Conservation (phyloP, 2,329 filamentous ascomycete genomes). For the Nothophaeocryptopus gaeumannii region DNA sequence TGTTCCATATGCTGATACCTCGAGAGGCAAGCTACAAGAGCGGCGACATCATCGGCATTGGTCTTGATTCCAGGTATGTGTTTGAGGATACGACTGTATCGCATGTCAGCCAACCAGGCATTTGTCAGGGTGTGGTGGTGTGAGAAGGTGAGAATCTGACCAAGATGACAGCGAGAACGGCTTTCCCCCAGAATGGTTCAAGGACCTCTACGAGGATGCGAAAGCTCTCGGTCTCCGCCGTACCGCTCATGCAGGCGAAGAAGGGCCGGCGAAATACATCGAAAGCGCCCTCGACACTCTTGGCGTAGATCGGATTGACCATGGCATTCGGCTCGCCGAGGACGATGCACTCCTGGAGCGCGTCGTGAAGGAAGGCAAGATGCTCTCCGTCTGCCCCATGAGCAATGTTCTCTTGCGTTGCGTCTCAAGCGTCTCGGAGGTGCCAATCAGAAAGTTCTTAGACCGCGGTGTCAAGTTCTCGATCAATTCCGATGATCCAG, state of each 20-base stretch:
- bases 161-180: conserved; percentile 41
- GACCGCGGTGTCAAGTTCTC: conserved; percentile 65
- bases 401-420: conserved; percentile 67
- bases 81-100: too few relatives aligned
- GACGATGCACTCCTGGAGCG: conserved; percentile 58
- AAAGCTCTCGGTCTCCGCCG: conserved; percentile 53
- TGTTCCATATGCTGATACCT: neutral
- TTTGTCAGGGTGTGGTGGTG: too few relatives aligned
- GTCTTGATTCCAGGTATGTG: conserved; percentile 56
- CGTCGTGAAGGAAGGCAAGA: conserved; percentile 55
- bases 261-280: conserved; percentile 67
- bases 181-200: conserved; percentile 55
- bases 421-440: conserved; percentile 51
- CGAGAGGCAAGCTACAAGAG: conserved; percentile 1
- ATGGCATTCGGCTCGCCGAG: conserved; percentile 65
- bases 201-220: conserved; percentile 59
- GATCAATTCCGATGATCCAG: conserved; percentile 72
- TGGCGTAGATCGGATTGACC: conserved; percentile 66
- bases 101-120: too few relatives aligned
- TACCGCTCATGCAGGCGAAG: conserved; percentile 76
- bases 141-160: too few relatives aligned
- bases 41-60: conserved; percentile 56
- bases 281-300: conserved; percentile 60
- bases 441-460: conserved; percentile 63
- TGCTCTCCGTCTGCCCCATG: conserved; percentile 71